phyloP scores from a whole-genome alignment of 2,329 filamentous ascomycete genomes.

The Metarhizium rileyi region DNA sequence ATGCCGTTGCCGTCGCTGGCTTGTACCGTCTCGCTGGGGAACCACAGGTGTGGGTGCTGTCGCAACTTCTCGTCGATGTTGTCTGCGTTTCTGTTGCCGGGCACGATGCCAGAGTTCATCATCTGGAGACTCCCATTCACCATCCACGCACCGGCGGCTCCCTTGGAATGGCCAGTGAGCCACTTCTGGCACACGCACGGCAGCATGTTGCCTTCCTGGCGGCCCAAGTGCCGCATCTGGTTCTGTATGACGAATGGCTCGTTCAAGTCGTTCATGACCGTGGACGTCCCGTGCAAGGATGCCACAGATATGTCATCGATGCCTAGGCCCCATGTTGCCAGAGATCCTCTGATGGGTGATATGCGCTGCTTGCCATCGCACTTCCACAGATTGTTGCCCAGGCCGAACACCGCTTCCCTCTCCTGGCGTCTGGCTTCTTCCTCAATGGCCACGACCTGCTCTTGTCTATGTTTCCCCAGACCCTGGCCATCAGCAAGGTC shows the following conservation, averaged over 20 bases:
- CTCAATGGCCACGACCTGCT: neutral
- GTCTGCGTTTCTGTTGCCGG: slow-evolving; percentile 89
- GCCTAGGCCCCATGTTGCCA: slow-evolving; percentile 89
- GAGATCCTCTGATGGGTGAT: slow-evolving; percentile 78
- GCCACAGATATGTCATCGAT: slow-evolving; percentile 85
- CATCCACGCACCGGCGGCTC: slow-evolving; percentile 95
- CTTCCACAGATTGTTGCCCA: slow-evolving; percentile 95
- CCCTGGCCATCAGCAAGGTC: neutral
- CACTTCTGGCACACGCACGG: slow-evolving; percentile 95
- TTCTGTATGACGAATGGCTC: slow-evolving; percentile 88
- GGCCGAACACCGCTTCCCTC: slow-evolving; percentile 73
- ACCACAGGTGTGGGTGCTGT: slow-evolving; percentile 87
- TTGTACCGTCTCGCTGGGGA: slow-evolving; percentile 68
- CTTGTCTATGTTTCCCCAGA: neutral
- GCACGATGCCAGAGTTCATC: slow-evolving; percentile 80
- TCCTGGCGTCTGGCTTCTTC: slow-evolving; percentile 42
- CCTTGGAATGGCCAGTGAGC: slow-evolving; percentile 89
- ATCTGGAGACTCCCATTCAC: slow-evolving; percentile 91
- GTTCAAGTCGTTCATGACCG: slow-evolving; percentile 93
- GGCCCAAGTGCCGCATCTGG: slow-evolving; percentile 80
- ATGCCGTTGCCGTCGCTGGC: slow-evolving; percentile 69
- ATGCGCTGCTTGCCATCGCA: slow-evolving; percentile 61
- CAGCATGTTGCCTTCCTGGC: slow-evolving; percentile 83
- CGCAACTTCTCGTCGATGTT: slow-evolving; percentile 89
- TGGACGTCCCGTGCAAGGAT: slow-evolving; percentile 92